Evolutionary conservation across 2,329 filamentous ascomycete species (phyloP).

Genomic region (Aaosphaeria pasadenensis): DNA sequence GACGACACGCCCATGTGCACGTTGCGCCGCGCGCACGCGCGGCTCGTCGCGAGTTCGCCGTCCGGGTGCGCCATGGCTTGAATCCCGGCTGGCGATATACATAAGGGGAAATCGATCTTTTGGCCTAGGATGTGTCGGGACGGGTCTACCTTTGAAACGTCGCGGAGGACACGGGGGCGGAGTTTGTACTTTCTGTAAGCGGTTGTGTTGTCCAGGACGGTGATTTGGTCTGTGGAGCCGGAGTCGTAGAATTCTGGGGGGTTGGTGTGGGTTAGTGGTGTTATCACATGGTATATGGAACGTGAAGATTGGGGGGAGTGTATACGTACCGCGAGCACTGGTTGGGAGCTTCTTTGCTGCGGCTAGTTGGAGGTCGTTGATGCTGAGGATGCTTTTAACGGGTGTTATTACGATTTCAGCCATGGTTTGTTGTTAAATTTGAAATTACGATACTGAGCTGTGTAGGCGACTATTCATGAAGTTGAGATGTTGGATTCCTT

Average conservation of each 20-base stretch:
- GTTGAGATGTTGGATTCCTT: no score
- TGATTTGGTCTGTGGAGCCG: not conserved
- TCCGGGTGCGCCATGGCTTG: slow-evolving; percentile 64
- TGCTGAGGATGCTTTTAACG: not conserved
- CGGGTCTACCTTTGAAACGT: slow-evolving; percentile 24
- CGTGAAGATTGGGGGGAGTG: not conserved
- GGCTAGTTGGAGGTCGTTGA: not conserved
- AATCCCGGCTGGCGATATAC: slow-evolving; percentile 58
- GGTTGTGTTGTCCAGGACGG: slow-evolving; percentile 25
- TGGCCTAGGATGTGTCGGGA: slow-evolving; percentile 26
- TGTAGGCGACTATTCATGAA: no score
- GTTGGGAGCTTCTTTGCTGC: not conserved
- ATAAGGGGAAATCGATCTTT: slow-evolving; percentile 34
- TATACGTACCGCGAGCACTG: not conserved
- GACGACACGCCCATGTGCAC: slow-evolving; percentile 66
- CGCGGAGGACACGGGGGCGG: slow-evolving; percentile 29
- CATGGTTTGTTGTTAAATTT: not conserved
- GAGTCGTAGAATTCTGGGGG: not conserved
- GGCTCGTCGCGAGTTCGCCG: slow-evolving; percentile 59
- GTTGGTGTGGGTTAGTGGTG: no score
- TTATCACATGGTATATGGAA: not conserved
- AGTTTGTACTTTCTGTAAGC: slow-evolving; percentile 33
- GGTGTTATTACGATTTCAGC: not conserved
- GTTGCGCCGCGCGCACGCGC: slow-evolving; percentile 55
- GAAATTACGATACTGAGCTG: no score